phyloP scores from a whole-genome alignment of 2,329 filamentous ascomycete genomes.

The Scortechinia acanthostroma region DNA sequence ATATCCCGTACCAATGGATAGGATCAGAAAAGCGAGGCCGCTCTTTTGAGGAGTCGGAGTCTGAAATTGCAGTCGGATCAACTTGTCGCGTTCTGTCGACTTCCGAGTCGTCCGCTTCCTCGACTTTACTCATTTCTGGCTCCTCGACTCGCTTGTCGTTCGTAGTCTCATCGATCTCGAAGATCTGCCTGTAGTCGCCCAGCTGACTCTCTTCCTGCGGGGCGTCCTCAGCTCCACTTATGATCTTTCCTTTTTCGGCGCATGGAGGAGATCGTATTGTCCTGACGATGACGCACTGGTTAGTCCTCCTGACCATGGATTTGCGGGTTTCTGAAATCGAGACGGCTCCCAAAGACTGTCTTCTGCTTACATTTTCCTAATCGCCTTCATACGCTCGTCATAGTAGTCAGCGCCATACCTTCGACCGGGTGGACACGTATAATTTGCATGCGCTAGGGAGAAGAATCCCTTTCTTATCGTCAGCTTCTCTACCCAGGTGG shows the following conservation, averaged over 20 bases:
- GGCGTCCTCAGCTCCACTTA: background rate
- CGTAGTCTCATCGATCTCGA: background rate
- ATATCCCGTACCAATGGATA: constrained; percentile 36
- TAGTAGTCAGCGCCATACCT: constrained; percentile 34
- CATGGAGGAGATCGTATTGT: background rate
- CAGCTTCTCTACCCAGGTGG: too few relatives aligned
- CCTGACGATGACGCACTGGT: too few relatives aligned
- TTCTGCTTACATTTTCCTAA: constrained; percentile 24
- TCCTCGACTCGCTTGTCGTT: background rate
- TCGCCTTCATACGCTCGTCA: constrained; percentile 39
- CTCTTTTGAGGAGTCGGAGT: background rate
- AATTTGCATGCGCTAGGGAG: constrained; percentile 36
- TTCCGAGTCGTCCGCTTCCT: background rate
- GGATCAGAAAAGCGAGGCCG: constrained; percentile 19
- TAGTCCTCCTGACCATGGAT: too few relatives aligned
- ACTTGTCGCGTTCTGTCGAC: background rate
- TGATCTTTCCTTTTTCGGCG: background rate
- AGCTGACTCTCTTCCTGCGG: too few relatives aligned
- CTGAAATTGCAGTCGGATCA: constrained; percentile 1
- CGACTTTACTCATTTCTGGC: background rate
- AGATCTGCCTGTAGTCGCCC: background rate
- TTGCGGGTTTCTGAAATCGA: too few relatives aligned
- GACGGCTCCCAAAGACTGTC: too few relatives aligned
- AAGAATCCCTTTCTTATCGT: constrained; percentile 29
- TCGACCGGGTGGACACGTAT: constrained; percentile 24